These are phyloP conservation scores for Tetrapyrgos nigripes DNA, from an alignment of 1,284 basidiomycete genomes.

Conservation along the genomic window DNA sequence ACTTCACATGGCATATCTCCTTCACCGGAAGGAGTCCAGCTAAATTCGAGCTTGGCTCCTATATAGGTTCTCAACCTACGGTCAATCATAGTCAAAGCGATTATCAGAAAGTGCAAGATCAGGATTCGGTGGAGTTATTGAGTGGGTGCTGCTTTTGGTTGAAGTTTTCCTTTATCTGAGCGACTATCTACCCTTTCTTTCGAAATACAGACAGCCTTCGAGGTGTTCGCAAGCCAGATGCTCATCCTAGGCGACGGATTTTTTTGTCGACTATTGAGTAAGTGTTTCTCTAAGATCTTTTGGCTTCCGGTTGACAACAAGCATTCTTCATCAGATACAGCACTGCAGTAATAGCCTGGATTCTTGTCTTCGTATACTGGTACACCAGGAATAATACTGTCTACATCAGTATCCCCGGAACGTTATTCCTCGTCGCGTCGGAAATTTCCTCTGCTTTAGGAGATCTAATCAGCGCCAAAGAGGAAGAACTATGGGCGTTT, in stretches of 20 bases:
- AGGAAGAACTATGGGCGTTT: not conserved
- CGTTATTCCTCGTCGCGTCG: conserved; percentile 19
- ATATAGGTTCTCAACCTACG: not conserved
- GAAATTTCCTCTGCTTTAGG: conserved; percentile 9
- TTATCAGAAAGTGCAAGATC: conserved; percentile 17
- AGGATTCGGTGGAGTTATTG: conserved; percentile 24
- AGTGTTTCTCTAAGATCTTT: not conserved
- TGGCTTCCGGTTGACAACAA: not conserved
- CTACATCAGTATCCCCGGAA: conserved; percentile 32
- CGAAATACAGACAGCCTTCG: conserved; percentile 25
- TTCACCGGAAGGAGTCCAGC: conserved; percentile 28
- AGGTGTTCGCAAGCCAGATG: conserved; percentile 25
- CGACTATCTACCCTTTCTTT: not conserved
- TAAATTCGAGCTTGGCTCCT: conserved; percentile 20
- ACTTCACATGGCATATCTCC: conserved; percentile 36
- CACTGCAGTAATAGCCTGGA: no score
- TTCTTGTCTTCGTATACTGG: conserved; percentile 34
- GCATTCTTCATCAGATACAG: not conserved
- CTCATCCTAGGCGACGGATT: conserved; percentile 28
- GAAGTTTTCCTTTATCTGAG: not conserved
- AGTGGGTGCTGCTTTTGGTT: conserved; percentile 21
- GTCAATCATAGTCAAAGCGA: conserved; percentile 27
- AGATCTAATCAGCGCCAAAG: no score
- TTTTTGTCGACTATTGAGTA: conserved; percentile 9
- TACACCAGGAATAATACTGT: conserved; percentile 33